Base-by-base conservation (phyloP, 2,329 filamentous ascomycete genomes). In the Phialophora macrospora region DNA sequence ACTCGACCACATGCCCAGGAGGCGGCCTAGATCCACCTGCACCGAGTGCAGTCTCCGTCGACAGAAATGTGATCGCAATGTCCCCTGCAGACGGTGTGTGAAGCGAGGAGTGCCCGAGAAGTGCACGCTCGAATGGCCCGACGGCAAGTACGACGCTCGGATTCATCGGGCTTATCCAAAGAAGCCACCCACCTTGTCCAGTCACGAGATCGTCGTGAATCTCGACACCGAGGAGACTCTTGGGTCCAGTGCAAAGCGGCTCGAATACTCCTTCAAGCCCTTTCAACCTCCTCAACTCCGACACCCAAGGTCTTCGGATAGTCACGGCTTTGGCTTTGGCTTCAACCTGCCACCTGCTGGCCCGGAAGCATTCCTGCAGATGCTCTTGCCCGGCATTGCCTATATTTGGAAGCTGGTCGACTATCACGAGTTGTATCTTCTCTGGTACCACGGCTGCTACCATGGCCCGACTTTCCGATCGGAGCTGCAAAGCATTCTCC, bases 361-460 rank as follows among this genome's bases (percentile, higher is more conserved):
- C 3, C 67, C 70, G 14, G 52, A 62, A 46, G 38, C 60, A 30
- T 70, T 68, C 48, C 62, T 72, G 14, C 70, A 71, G 49, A 59
- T 65, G 48, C 60, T 71, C n/a, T 52, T 72, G 30, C 70, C 70
- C 14, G 64, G 54, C 11, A 20, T 61, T 3, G 58, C 66, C 11
- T 64, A 67, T 24, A 66, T 72, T n/a, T 64, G 63, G 60, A 58
- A 59, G 11, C 41, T 72, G n/a, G 65, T 71, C 22, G 63, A 71
- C 28, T 71, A 71, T 52, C 70, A 72, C 26, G 64, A 70, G 28
- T 22, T 56, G 20, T 62, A 46, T 28, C 57, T 72, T 34, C 64
- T 70, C 26, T 72, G 70, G 70, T 72, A 71, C 55, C 70, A 71
- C 55, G 49, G 61, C 26, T 69, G 67, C 46, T 70, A 71, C 56